Evolutionary conservation across 2,329 filamentous ascomycete genomes (phyloP), one percentile per base, ranked within the genome.

Genomic region (Diplodia scrobiculata): DNA sequence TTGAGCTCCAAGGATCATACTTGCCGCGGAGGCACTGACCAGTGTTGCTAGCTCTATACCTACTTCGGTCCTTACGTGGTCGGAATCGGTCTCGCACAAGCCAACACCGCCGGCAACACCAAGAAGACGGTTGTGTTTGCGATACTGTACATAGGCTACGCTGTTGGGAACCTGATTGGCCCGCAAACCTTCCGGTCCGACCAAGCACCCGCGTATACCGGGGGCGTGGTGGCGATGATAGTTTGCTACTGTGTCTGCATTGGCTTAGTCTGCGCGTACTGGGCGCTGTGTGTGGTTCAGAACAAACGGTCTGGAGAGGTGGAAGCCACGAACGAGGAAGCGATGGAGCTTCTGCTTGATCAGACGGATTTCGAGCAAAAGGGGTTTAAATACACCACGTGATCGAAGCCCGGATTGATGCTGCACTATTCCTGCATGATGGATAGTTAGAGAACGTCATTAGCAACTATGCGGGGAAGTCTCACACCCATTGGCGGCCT

Each of bases 141-240:
- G 27, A 74, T 79, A 27, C 71, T 79, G 2, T 76, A 76, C 45
- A 76, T 81, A 41, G 79, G 76, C 3, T 81, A 78, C 66, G 76
- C 75, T 2, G 73, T 78, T 1, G 78, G 77, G 3, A 80, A 80
- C 66, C 68, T 80, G 1, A 79, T 80, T 59, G 79, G 79, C 0
- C 79, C 79, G 1, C 78, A 80, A 68, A 79, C 77, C 0, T 80
- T 80, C 67, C 72, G 75, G 17, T 72, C 72, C 13, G 72, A 74
- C 29, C 76, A 80, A 63, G 78, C 78, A 1, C 79, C 79, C 0
- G 74, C 70, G 50, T 79, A 79, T 59, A 77, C 73, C 1, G 73
- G 74, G 7, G 75, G 63, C 0, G 52, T 58, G n/a, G 52, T 65
- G 25, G 63, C 63, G 6, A 65, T 65, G 63, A 65, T 65, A 7